Percentiles rank a stretch among this genome's conserved stretches.
Conservation (phyloP, 257 asterid genomes). For the Solanum tarijense region DNA sequence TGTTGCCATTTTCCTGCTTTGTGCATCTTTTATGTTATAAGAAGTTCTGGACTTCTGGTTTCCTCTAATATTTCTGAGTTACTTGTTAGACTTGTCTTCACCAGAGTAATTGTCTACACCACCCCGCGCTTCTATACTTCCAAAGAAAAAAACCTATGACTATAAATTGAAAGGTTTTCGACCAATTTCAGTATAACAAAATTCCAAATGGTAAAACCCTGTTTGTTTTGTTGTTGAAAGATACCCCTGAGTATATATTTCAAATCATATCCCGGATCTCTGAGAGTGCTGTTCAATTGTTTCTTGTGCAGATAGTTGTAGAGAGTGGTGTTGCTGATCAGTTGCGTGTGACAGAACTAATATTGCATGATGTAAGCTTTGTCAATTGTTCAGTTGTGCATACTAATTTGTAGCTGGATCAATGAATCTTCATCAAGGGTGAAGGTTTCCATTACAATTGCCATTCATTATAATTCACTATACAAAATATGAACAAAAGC, state of each 20-base stretch:
- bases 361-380: conserved; percentile 64
- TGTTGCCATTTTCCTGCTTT: conserved; percentile 11
- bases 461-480: not conserved
- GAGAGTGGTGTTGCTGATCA: conserved; percentile 90
- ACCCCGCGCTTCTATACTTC: not conserved
- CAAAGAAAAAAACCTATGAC: not conserved
- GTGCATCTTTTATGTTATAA: not conserved
- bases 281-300: not conserved
- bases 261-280: not conserved
- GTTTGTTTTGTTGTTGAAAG: not conserved
- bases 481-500: not conserved
- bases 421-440: not conserved
- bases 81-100: not conserved
- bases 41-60: not conserved
- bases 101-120: not conserved
- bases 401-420: conserved; percentile 1
- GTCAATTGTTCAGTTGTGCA: conserved; percentile 10
- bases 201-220: not conserved
- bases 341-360: conserved; percentile 69
- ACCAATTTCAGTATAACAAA: not conserved
- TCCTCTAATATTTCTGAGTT: not conserved
- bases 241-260: not conserved
- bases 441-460: not conserved
- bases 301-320: conserved; percentile 56
- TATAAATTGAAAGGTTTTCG: not conserved